Conservation (phyloP, 1,284 basidiomycete genomes). For the Bondarzewia mesenterica region DNA sequence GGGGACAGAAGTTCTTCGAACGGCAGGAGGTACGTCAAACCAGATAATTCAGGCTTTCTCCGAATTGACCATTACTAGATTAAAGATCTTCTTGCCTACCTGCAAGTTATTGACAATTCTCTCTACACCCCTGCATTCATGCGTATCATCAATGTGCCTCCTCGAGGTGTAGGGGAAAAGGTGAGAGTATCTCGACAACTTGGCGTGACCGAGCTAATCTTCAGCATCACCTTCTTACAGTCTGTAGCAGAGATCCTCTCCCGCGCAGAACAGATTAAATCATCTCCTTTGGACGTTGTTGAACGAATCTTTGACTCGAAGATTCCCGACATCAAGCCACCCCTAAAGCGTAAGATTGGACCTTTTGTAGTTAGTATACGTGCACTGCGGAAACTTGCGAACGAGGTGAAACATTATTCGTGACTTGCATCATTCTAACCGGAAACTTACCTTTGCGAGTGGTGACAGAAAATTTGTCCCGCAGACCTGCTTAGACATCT, state of each 20-base stretch:
- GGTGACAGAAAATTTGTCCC: conserved; percentile 43
- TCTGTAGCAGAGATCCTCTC: conserved; percentile 53
- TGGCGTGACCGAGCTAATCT: not conserved
- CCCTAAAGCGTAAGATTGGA: conserved; percentile 54
- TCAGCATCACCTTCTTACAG: conserved; percentile 23
- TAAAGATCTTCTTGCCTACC: conserved; percentile 84
- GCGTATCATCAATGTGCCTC: conserved; percentile 74
- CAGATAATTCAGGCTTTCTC: conserved; percentile 15
- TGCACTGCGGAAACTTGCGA: conserved; percentile 46
- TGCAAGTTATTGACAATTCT: conserved; percentile 82
- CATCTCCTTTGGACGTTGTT: conserved; percentile 53
- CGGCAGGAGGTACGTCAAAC: conserved; percentile 51
- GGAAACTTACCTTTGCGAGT: not conserved
- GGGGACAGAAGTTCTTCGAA: conserved; percentile 85
- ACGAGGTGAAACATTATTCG: conserved; percentile 32
- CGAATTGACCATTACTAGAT: conserved; percentile 37
- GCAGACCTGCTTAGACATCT: conserved; percentile 58
- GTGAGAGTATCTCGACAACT: conserved; percentile 25
- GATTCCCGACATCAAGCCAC: conserved; percentile 57
- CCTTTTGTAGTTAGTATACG: conserved; percentile 54
- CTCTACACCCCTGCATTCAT: conserved; percentile 69
- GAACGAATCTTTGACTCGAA: conserved; percentile 55
- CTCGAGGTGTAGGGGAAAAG: conserved; percentile 79
- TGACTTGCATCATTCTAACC: no score
- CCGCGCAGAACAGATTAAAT: conserved; percentile 42